Base-by-base conservation (phyloP, 495 filamentous ascomycete species). In the Penicillium riverlandense region DNA sequence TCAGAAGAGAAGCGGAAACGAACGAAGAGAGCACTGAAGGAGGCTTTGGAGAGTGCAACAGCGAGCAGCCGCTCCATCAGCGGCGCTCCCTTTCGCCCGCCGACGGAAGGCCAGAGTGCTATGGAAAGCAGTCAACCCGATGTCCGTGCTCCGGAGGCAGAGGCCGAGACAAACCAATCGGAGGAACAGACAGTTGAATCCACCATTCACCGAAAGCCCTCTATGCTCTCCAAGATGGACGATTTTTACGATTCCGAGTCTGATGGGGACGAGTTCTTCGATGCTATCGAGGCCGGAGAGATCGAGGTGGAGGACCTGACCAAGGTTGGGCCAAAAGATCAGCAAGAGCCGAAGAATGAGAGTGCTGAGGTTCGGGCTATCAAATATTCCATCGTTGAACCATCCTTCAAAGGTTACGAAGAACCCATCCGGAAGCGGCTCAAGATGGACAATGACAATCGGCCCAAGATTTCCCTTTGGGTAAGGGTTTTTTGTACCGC, bases 391-490 rank as follows among this genome's bases (percentile, higher is more conserved):
- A 74, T 90, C 46, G 82, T 98, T 41, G 74, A 72, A 40, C 74
- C 77, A 27, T 90, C 89, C 10, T 96, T 88, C 72, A 80, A 71
- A 41, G 92, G 92, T 4, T 97, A 98, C 53, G 94, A 97, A 57
- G 85, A 92, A 55, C 84, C 87, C 15, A 68, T 90, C 6, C 74
- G 92, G 34, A 72, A 75, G 49, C 80, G 73, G 47, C 69, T 98
- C 38, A 90, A 88, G 63, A 82, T 97, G 76, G 94, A 96, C 59
- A 82, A 82, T 39, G 92, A 98, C 59, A 78, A 98, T 56, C 69
- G 92, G 52, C 92, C 92, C 0, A 96, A 85, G 71, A 92, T 98
- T 35, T 90, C 86, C 15, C 77, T 98, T 34, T 98, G 92, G 92
- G 91, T 95, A 79, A 62, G 83, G 69, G 29, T 37, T 31, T 7